Conservation (phyloP, 352 stramenopile species). For the Albugo candida region DNA sequence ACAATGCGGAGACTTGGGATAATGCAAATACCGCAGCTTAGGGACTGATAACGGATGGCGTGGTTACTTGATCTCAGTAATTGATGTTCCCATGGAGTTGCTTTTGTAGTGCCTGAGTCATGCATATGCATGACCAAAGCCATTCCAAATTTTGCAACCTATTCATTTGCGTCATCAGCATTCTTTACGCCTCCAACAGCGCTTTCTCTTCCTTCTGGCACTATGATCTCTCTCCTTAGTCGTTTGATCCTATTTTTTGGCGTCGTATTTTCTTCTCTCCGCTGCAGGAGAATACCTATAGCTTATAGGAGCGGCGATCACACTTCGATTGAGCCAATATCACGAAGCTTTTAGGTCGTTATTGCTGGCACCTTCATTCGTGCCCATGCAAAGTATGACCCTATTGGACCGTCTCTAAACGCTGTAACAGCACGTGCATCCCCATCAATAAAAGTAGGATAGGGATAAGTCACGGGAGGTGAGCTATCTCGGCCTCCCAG, state of each 20-base stretch:
- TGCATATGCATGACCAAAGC: background rate
- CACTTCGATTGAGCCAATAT: too few species aligned
- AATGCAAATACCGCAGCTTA: conserved; percentile 53
- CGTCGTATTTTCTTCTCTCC: too few species aligned
- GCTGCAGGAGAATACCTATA: too few species aligned
- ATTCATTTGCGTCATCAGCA: background rate
- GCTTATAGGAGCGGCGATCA: too few species aligned
- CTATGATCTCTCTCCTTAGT: too few species aligned
- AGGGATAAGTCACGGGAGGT: too few species aligned
- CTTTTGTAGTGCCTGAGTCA: background rate
- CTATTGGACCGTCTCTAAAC: conserved; percentile 50
- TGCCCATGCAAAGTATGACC: conserved; percentile 25
- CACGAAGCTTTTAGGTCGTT: too few species aligned
- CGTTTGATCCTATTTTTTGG: too few species aligned
- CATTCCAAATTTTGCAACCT: background rate
- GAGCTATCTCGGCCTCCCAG: background rate
- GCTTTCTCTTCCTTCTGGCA: background rate
- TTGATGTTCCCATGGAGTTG: background rate
- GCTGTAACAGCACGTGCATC: conserved; percentile 10
- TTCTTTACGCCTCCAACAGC: background rate
- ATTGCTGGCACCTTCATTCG: background rate
- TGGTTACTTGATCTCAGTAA: conserved; percentile 52
- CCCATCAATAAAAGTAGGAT: too few species aligned
- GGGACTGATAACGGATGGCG: conserved; percentile 58
- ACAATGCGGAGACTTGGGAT: conserved; percentile 69